Percentiles rank a stretch among this genome's conserved stretches.
Evolutionary conservation across 176 grass and related monocot species (phyloP).

Genomic region (Poa pratensis): DNA sequence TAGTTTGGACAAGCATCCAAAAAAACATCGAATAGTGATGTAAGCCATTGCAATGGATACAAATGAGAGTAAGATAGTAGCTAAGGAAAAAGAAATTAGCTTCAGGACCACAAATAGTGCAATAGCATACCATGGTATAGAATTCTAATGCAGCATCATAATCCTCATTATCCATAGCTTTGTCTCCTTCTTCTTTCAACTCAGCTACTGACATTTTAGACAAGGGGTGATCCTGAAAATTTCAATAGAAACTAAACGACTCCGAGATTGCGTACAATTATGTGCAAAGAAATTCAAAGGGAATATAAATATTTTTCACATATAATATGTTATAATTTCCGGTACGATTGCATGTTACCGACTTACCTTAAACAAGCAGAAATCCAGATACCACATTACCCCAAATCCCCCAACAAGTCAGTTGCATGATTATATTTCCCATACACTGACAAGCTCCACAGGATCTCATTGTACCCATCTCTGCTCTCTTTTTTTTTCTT

Average conservation of each 20-base stretch:
- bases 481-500: not conserved
- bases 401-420: not conserved
- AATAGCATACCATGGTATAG: conserved; percentile 16
- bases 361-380: not conserved
- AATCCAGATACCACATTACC: not conserved
- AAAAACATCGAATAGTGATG: not conserved
- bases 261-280: not conserved
- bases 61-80: not conserved
- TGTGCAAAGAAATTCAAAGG: not conserved
- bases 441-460: not conserved
- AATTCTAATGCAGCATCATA: not conserved
- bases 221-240: conserved; percentile 3
- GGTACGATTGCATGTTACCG: not conserved
- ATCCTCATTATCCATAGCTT: not conserved
- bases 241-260: not conserved
- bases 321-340: not conserved
- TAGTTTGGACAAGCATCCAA: not conserved
- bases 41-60: not conserved
- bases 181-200: conserved; percentile 4
- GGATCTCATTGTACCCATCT: not conserved
- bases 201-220: conserved; percentile 8
- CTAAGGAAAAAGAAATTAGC: not conserved
- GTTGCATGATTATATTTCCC: not conserved
- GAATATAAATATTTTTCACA: not conserved
- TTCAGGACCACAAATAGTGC: not conserved